Conservation (phyloP, 83 land plant genomes). For the Picea abies region DNA sequence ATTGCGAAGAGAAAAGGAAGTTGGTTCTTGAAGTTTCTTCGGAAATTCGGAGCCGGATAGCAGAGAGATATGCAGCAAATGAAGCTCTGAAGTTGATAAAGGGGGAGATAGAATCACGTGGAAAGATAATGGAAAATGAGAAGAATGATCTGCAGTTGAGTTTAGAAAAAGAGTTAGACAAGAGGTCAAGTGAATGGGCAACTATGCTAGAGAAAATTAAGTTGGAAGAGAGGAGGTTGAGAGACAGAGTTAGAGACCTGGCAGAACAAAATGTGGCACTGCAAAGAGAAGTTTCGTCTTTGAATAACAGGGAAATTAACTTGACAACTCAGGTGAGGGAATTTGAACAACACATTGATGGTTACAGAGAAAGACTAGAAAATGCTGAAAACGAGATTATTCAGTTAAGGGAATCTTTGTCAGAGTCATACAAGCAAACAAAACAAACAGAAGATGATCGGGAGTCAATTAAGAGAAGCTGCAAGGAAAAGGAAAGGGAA, state of each 20-base stretch:
- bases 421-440: slow-evolving; percentile 30
- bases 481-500: slow-evolving; percentile 57
- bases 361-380: slow-evolving; percentile 25
- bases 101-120: slow-evolving; percentile 33
- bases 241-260: slow-evolving; percentile 69
- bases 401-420: slow-evolving; percentile 30
- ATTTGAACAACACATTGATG: slow-evolving; percentile 32
- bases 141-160: slow-evolving; percentile 45
- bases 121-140: slow-evolving; percentile 59
- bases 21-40: slow-evolving; percentile 56
- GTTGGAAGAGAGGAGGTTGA: slow-evolving; percentile 66
- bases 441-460: slow-evolving; percentile 39
- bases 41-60: slow-evolving; percentile 34
- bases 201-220: slow-evolving; percentile 62
- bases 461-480: slow-evolving; percentile 35
- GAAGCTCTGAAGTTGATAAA: slow-evolving; percentile 35
- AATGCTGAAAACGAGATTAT: slow-evolving; percentile 28
- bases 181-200: slow-evolving; percentile 71
- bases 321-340: slow-evolving; percentile 22
- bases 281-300: slow-evolving; percentile 64
- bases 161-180: slow-evolving; percentile 72
- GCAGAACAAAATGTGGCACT: slow-evolving; percentile 79
- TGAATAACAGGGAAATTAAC: slow-evolving; percentile 39
- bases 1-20: slow-evolving; percentile 44
- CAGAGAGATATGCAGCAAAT: slow-evolving; percentile 41